A percentile compares a stretch with the other conserved stretches of the same genome.
These are phyloP conservation scores for Populus hybrid DNA, from an alignment of 441 rosid species.

Conservation along the genomic window DNA sequence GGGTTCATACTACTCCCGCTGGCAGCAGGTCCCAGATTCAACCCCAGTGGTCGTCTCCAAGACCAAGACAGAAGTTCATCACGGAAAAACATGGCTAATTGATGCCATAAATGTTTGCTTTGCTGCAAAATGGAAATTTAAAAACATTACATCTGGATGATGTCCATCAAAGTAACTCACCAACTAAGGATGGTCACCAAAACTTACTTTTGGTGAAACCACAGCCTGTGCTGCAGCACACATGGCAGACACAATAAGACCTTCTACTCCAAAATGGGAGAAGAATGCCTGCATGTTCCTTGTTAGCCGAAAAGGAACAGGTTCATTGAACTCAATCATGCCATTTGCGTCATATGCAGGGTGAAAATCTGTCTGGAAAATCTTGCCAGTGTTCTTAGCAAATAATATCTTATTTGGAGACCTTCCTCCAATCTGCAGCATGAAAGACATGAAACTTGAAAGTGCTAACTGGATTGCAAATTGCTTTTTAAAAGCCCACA, in stretches of 20 bases:
- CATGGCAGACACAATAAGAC: conserved; percentile 89
- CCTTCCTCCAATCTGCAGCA: conserved; percentile 97
- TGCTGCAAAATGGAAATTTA: conserved; percentile 52
- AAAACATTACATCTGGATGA: background rate
- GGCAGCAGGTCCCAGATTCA: conserved; percentile 53
- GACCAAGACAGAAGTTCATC: conserved; percentile 97
- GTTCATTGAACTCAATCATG: conserved; percentile 85
- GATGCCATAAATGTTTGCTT: conserved; percentile 89
- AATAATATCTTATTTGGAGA: conserved; percentile 93
- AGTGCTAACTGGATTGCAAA: conserved; percentile 94
- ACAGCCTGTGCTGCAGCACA: conserved; percentile 95
- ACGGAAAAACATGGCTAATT: conserved; percentile 96
- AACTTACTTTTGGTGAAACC: conserved; percentile 76
- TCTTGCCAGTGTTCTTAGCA: conserved; percentile 91
- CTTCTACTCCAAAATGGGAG: conserved; percentile 96
- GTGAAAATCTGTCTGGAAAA: conserved; percentile 97
- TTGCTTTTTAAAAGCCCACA: conserved; percentile 98
- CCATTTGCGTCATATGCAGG: conserved; percentile 94
- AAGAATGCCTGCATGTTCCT: conserved; percentile 97
- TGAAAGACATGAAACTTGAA: conserved; percentile 93
- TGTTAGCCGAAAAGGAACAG: conserved; percentile 96
- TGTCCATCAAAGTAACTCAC: background rate
- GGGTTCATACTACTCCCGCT: conserved; percentile 68
- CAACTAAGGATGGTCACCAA: background rate
- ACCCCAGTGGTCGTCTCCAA: conserved; percentile 87